Percentiles rank a stretch among this genome's conserved stretches.
Evolutionary conservation across 2,329 filamentous ascomycete species (phyloP).

Genomic region (Cladosporium halotolerans): DNA sequence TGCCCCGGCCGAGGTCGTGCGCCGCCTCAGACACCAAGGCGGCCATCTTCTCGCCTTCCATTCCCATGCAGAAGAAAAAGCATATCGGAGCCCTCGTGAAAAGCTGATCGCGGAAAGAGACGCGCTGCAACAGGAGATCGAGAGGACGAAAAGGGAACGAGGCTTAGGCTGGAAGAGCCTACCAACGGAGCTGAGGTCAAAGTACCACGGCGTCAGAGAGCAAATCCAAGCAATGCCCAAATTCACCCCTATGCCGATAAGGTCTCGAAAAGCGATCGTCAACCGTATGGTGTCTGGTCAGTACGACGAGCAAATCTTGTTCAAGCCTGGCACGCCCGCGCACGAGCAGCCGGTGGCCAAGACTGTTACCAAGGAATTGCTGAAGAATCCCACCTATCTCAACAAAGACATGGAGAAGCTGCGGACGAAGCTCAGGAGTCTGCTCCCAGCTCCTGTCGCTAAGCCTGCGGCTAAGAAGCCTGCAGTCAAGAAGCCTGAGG

Average conservation of each 20-base stretch:
- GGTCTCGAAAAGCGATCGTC: conserved; percentile 15
- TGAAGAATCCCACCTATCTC: conserved; percentile 23
- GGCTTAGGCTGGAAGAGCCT: not conserved
- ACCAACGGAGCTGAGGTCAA: not conserved
- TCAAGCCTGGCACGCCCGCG: conserved; percentile 8
- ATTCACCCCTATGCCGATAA: conserved; percentile 8
- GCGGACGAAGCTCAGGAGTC: conserved; percentile 26
- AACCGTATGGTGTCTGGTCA: conserved; percentile 22
- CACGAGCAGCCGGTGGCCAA: conserved; percentile 22
- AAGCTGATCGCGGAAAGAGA: conserved; percentile 16
- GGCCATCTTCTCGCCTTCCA: conserved; percentile 19
- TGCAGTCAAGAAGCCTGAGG: not conserved
- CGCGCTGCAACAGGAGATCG: conserved; percentile 13
- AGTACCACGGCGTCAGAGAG: not conserved
- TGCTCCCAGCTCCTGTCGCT: conserved; percentile 13
- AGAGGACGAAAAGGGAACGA: conserved; percentile 5
- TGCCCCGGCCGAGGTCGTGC: conserved; percentile 14
- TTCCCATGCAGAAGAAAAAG: conserved; percentile 12
- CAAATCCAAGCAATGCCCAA: conserved; percentile 10
- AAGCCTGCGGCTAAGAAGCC: not conserved
- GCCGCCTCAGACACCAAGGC: conserved; percentile 13
- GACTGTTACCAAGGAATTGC: conserved; percentile 15
- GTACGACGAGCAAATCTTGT: conserved; percentile 18
- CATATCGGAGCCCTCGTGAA: conserved; percentile 15
- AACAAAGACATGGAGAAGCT: conserved; percentile 27